Percentiles rank a stretch among this genome's conserved stretches.
These are phyloP conservation scores for Lasiodiplodia sp. DNA, from an alignment of 2,329 filamentous ascomycete species.

Conservation along the genomic window DNA sequence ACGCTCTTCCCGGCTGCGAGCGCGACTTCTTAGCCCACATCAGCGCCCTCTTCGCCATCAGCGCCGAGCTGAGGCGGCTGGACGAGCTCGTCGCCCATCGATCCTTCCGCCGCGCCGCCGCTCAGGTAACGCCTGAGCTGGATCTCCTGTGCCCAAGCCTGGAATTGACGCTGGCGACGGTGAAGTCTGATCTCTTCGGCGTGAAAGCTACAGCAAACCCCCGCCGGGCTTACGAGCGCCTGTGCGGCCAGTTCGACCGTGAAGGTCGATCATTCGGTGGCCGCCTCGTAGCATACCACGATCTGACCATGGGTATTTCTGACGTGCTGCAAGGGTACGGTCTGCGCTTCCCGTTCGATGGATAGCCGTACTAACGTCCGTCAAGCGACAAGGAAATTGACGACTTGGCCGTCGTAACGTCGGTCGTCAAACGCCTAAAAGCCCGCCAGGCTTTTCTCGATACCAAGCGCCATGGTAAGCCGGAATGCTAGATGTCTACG, in stretches of 20 bases:
- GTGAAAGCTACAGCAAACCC: conserved; percentile 4
- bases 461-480: conserved; percentile 9
- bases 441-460: conserved; percentile 13
- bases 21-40: conserved; percentile 62
- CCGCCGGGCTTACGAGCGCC: conserved; percentile 18
- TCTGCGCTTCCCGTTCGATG: neutral
- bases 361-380: neutral
- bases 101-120: conserved; percentile 40
- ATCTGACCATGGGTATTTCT: conserved; percentile 16
- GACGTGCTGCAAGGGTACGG: conserved; percentile 23
- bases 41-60: conserved; percentile 62
- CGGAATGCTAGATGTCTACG: neutral
- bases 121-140: conserved; percentile 32
- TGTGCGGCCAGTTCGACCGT: conserved; percentile 8
- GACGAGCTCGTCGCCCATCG: conserved; percentile 52
- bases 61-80: conserved; percentile 57
- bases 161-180: conserved; percentile 14
- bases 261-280: conserved; percentile 18
- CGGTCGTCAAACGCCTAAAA: conserved; percentile 11
- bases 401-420: conserved; percentile 3
- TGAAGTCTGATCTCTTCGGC: conserved; percentile 20
- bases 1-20: conserved; percentile 58
- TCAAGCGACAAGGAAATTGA: conserved; percentile 13
- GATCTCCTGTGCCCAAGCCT: conserved; percentile 29
- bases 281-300: conserved; percentile 25